A percentile compares a stretch with the other conserved stretches of the same genome.
Conservation (phyloP, 2,329 filamentous ascomycete genomes). For the Aspergillus ochraceus region DNA sequence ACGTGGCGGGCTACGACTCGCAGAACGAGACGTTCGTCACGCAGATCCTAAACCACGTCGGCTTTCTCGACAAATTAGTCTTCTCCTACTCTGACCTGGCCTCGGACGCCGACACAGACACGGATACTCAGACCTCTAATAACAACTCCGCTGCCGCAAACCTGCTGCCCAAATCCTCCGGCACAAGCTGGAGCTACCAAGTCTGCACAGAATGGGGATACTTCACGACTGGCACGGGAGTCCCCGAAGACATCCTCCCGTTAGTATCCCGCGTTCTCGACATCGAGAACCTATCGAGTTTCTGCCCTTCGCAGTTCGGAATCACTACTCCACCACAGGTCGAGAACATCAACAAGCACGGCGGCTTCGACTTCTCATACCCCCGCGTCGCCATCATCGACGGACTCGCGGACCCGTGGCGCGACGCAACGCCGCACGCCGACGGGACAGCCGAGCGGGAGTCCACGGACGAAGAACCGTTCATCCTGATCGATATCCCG, state of each 20-base stretch:
- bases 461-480: slow-evolving; percentile 66
- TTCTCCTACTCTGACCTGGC: slow-evolving; percentile 28
- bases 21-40: slow-evolving; percentile 48
- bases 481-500: slow-evolving; percentile 60
- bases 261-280: slow-evolving; percentile 71
- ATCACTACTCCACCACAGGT: slow-evolving; percentile 64
- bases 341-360: slow-evolving; percentile 71
- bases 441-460: slow-evolving; percentile 58
- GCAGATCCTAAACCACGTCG: slow-evolving; percentile 58
- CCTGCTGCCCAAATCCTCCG: slow-evolving; percentile 25
- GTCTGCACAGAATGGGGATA: slow-evolving; percentile 70
- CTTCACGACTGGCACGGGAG: slow-evolving; percentile 70
- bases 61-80: slow-evolving; percentile 51
- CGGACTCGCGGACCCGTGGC: slow-evolving; percentile 78
- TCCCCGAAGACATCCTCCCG: slow-evolving; percentile 63
- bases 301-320: slow-evolving; percentile 70
- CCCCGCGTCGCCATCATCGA: slow-evolving; percentile 75
- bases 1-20: slow-evolving; percentile 14
- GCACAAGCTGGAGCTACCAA: slow-evolving; percentile 60
- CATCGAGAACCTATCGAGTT: slow-evolving; percentile 60
- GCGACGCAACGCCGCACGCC: slow-evolving; percentile 69
- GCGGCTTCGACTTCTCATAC: slow-evolving; percentile 71
- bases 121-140: not conserved
- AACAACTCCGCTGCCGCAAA: not conserved
- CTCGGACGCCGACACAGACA: not conserved